Evolutionary conservation across 2,329 filamentous ascomycete genomes (phyloP), one percentile per base, ranked within the genome.

Genomic region (Thermoascus crustaceus): DNA sequence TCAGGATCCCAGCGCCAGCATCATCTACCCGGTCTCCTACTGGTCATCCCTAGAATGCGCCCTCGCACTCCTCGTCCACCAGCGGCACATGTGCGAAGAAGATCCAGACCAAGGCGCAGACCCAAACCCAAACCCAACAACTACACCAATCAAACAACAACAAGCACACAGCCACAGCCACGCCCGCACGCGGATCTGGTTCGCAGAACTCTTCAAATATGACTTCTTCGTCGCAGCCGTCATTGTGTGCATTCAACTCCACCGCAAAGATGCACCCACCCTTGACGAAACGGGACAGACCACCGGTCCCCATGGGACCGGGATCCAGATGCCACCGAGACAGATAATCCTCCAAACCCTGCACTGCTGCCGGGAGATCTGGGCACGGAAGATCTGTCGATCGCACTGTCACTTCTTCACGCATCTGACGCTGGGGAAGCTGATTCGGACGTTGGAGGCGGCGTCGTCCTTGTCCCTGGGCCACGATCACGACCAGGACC

Each of bases 331-430:
- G 13, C 42, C 43, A 16, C 43, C 43, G n/a, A 32, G 38, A 14
- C 38, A 43, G 24, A 47, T 43, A 2, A 45, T 47, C 24, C 37
- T 47, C 6, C 36, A 47, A 29, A 45, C 44, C 2, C 20, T 47
- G 5, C 25, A 38, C 13, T 43, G 41, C 18, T 47, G 44, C 23
- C 38, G 40, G 24, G 44, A 47, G 39, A 75, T 68, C 8, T 68
- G 60, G 2, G 64, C 72, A 1, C 71, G 77, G 7, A 79, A 58
- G 43, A 41, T 41, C 19, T 41, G 39, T 13, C 35, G 37, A 13
- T 38, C 39, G 8, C 34, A 41, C 27, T 41, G 39, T 18, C 39
- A 41, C 30, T 41, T 41, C 14, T 11, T 41, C 10, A 34, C 35
- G 7, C 27, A 38, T 24, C 31, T 41, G 39, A 41, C 37, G 11